Evolutionary conservation across 805 yeast species (phyloP), one percentile per base, ranked within the genome.

Genomic region (Teunomyces cretensis): DNA sequence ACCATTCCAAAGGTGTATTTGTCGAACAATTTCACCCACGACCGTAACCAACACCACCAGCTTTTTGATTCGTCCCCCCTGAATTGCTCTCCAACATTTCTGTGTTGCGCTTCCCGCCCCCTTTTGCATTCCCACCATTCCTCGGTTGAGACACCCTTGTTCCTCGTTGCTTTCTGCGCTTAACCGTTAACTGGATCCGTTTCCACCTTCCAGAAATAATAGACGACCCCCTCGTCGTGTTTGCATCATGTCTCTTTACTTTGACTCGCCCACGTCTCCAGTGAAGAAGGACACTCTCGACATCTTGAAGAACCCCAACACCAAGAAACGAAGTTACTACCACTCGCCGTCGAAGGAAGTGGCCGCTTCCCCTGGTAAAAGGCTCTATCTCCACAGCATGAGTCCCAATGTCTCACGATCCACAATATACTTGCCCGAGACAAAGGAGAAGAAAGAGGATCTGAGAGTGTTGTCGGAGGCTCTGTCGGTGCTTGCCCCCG

Each of bases 381-480:
- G 72, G 42, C 49, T 55, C 17, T 58, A 57, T 42, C 53, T 68
- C 37, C 68, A 62, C 42, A 61, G 52, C 44, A 63, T 68, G 68
- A 65, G 70, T 50, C 72, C 73, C 31, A 68, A 68, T 45, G 69
- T 67, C 9, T 33, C 61, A 11, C 53, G 58, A 17, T 58, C 54
- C 44, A 57, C 65, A 9, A 53, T 65, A 22, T 55, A 61, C 46
- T 48, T 61, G 45, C 47, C 22, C 2, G 38, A 35, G 19, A 7
- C 14, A 14, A 35, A 35, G 12, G 38, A 35, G 9, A 35, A 35
- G 26, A 35, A 19, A 28, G 38, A 35, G 19, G 38, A 35, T 2
- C 38, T 17, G 22, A 31, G 39, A 9, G 33, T 13, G 17, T 14
- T 33, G 24, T 35, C 39, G 16, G 45, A 42, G 15, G 7, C 22